A percentile compares a stretch with the other conserved stretches of the same genome.
These are phyloP conservation scores for Panellus pusillus DNA, from an alignment of 768 basidiomycete genomes.

Conservation along the genomic window DNA sequence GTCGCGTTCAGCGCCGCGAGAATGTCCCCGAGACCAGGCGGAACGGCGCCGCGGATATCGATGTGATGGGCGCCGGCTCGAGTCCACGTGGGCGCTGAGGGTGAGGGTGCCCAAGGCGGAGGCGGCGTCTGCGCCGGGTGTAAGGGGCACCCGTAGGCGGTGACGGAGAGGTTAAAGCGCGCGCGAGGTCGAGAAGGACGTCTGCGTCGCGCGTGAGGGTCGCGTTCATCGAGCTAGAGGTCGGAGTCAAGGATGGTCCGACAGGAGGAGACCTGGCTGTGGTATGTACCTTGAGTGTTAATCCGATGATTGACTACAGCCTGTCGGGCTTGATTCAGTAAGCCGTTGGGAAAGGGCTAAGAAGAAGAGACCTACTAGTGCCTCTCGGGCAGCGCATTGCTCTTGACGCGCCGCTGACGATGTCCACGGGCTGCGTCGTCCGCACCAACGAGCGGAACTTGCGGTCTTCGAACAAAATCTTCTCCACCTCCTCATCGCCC, in stretches of 20 bases:
- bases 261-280: neutral
- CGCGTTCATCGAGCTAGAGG: conserved; percentile 33
- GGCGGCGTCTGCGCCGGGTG: conserved; percentile 13
- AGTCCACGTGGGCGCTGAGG: conserved; percentile 1
- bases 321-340: neutral
- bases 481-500: conserved; percentile 41
- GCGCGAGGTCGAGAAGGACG: conserved; percentile 31
- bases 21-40: too few relatives aligned
- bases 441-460: conserved; percentile 32
- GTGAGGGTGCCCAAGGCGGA: conserved; percentile 34
- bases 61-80: neutral
- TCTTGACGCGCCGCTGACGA: conserved; percentile 42
- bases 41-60: too few relatives aligned
- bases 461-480: conserved; percentile 26
- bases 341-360: too few relatives aligned
- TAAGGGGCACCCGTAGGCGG: conserved; percentile 35
- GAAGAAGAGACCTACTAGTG: conserved; percentile 18
- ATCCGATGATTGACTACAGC: conserved; percentile 53
- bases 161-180: conserved; percentile 39
- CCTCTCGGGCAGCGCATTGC: conserved; percentile 59
- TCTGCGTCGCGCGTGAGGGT: conserved; percentile 30
- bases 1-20: too few relatives aligned
- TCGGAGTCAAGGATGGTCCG: neutral
- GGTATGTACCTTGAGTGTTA: conserved; percentile 36
- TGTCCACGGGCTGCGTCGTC: conserved; percentile 62